These are phyloP conservation scores for Stylosanthes scabra DNA, from an alignment of 331 rosid species.

Conservation along the genomic window DNA sequence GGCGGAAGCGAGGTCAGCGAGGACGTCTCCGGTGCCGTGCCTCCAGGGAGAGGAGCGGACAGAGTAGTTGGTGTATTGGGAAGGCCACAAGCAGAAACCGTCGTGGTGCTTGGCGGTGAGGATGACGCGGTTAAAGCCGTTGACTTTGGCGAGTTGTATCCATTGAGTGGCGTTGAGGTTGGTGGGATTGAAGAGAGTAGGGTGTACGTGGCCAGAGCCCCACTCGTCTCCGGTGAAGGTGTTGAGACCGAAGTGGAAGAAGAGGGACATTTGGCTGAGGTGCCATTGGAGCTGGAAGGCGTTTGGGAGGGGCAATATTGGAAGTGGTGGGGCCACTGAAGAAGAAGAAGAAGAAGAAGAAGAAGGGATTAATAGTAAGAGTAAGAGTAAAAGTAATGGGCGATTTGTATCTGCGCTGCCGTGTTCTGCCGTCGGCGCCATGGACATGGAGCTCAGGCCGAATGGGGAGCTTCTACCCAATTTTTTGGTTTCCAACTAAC, in stretches of 20 bases:
- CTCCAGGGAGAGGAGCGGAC: constrained; percentile 73
- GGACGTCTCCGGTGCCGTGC: constrained; percentile 74
- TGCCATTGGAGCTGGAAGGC: constrained; percentile 88
- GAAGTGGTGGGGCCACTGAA: constrained; percentile 65
- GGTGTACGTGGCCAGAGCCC: constrained; percentile 72
- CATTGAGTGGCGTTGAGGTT: constrained; percentile 80
- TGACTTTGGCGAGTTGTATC: constrained; percentile 74
- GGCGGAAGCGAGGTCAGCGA: constrained; percentile 71
- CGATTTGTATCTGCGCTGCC: too few species aligned
- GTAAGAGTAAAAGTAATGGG: too few species aligned
- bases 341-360: too few species aligned
- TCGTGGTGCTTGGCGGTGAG: constrained; percentile 91
- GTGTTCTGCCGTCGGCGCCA: too few species aligned
- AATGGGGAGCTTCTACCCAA: too few species aligned
- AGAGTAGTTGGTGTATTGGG: constrained; percentile 75
- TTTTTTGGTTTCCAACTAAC: too few species aligned
- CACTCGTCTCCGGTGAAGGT: constrained; percentile 86
- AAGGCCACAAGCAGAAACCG: constrained; percentile 96
- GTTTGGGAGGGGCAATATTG: constrained; percentile 80
- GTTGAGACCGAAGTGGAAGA: constrained; percentile 92
- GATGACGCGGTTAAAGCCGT: constrained; percentile 69
- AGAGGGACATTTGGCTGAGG: constrained; percentile 68
- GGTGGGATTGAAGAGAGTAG: constrained; percentile 71
- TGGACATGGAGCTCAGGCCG: too few species aligned
- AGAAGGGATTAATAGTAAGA: too few species aligned